A percentile compares a stretch with the other conserved stretches of the same genome.
Conservation (phyloP, 2,329 filamentous ascomycete genomes). For the Pseudogymnoascus sp. region DNA sequence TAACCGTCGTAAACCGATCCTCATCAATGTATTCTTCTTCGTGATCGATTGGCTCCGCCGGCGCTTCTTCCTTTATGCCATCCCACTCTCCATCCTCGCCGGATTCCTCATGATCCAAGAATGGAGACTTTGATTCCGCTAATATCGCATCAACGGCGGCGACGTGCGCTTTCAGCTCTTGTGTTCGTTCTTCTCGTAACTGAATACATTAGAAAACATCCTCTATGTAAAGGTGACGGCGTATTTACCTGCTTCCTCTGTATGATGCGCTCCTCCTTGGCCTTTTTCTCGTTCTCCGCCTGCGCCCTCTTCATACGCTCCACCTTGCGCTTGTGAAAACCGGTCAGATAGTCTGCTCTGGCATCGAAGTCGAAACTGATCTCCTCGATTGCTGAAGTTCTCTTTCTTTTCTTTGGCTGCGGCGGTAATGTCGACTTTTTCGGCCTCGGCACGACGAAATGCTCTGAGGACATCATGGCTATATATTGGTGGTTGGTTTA, state of each 20-base stretch:
- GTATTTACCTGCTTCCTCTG: conserved; percentile 64
- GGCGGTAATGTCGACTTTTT: conserved; percentile 52
- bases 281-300: conserved; percentile 69
- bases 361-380: conserved; percentile 76
- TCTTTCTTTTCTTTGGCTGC: conserved; percentile 59
- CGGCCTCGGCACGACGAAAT: conserved; percentile 49
- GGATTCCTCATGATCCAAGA: conserved; percentile 31
- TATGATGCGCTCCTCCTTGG: conserved; percentile 66
- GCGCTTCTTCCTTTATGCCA: conserved; percentile 45
- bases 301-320: conserved; percentile 79
- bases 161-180: conserved; percentile 76
- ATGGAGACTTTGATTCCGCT: conserved; percentile 28
- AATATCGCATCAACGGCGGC: conserved; percentile 57
- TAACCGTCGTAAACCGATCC: conserved; percentile 91
- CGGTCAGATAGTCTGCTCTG: conserved; percentile 81
- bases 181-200: conserved; percentile 75
- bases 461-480: conserved; percentile 25
- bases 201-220: conserved; percentile 32
- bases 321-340: conserved; percentile 92
- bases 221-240: not conserved
- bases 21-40: conserved; percentile 96
- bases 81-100: conserved; percentile 49
- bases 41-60: conserved; percentile 54
- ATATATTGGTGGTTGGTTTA: conserved; percentile 3
- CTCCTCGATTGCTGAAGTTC: conserved; percentile 57